Evolutionary conservation across 441 rosid species (phyloP), one percentile per base, ranked within the genome.

Genomic region (Brassica hybrid): DNA sequence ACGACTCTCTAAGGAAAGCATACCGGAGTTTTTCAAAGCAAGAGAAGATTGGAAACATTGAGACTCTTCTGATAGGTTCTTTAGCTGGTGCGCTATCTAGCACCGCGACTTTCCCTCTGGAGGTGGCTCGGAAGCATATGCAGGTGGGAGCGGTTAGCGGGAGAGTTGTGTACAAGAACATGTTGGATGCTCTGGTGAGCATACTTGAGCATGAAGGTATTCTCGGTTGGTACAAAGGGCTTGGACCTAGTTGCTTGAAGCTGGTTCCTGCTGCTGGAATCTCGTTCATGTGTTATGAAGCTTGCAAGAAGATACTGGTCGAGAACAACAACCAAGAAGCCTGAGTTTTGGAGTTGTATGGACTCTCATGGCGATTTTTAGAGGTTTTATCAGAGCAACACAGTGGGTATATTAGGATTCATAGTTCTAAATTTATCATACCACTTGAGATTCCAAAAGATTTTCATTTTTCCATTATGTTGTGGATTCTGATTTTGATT

Each of bases 261-360:
- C 77, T 95, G 88, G 99, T 95, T 52, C 99, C 99, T 56, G 98
- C 99, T 38, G 99, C 98, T 14, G 99, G 99, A 74, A 93, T 95
- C 80, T 94, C 99, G 6, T 95, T 95, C 81, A 95, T 95, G 99
- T 95, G 99, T 78, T 95, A 93, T 78, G 98, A 95, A 79, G 98
- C 98, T 7, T 87, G 91, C 86, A 95, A 95, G 84, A 88, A 87
- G 89, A 88, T 95, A 70, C 86, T 93, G 10, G 86, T 93, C 5
- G 99, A 93, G 83, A 78, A 88, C 14, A 65, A 6, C 54, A 83
- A 83, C n/a, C 88, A 87, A 62, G 78, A 79, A 79, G 82, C 82
- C 6, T 79, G 75, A 79, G 30, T 68, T 60, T 69, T 69, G 74
- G 62, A 38, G 7, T 6, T 12, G 11, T 1, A 32, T 72, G 16